Percentiles rank a stretch among this genome's conserved stretches.
These are phyloP conservation scores for Curvularia sp. DNA, from an alignment of 2,329 filamentous ascomycete genomes.

Conservation along the genomic window DNA sequence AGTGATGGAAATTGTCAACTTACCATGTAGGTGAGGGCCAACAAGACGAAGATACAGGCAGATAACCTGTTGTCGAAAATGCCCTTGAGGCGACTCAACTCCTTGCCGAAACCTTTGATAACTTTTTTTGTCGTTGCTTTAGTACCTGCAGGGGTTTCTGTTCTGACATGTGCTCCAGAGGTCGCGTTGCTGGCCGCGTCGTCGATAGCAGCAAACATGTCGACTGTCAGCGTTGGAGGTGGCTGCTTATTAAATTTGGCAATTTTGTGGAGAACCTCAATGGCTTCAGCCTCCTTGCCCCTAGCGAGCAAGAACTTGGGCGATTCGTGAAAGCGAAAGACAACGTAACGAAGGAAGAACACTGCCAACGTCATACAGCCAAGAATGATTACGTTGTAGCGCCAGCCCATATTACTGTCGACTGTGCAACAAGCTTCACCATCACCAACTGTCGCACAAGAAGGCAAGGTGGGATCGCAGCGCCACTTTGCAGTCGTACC, in stretches of 20 bases:
- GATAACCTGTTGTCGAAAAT: constrained; percentile 39
- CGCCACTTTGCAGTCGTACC: constrained; percentile 42
- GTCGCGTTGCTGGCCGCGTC: constrained; percentile 16
- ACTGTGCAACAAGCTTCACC: constrained; percentile 16
- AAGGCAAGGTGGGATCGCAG: constrained; percentile 28
- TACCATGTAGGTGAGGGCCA: constrained; percentile 40
- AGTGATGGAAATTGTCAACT: not conserved
- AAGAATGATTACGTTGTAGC: constrained; percentile 40
- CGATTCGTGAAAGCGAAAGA: constrained; percentile 42
- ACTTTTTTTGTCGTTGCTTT: constrained; percentile 34
- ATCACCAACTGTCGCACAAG: constrained; percentile 21
- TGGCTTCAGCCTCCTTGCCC: constrained; percentile 37
- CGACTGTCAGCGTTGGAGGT: constrained; percentile 32
- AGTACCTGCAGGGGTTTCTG: constrained; percentile 12
- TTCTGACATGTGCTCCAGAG: not conserved
- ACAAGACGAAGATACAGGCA: constrained; percentile 36
- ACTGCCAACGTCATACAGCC: constrained; percentile 37
- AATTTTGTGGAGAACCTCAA: constrained; percentile 39
- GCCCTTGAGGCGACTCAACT: constrained; percentile 36
- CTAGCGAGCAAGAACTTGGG: constrained; percentile 39
- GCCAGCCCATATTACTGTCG: constrained; percentile 42
- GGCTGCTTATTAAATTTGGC: constrained; percentile 40
- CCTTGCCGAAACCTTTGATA: constrained; percentile 30
- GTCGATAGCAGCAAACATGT: constrained; percentile 39
- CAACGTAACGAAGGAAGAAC: constrained; percentile 39